Percentiles rank a stretch among this genome's conserved stretches.
These are phyloP conservation scores for Amanita fuliginea DNA, from an alignment of 768 basidiomycete species.

Conservation along the genomic window DNA sequence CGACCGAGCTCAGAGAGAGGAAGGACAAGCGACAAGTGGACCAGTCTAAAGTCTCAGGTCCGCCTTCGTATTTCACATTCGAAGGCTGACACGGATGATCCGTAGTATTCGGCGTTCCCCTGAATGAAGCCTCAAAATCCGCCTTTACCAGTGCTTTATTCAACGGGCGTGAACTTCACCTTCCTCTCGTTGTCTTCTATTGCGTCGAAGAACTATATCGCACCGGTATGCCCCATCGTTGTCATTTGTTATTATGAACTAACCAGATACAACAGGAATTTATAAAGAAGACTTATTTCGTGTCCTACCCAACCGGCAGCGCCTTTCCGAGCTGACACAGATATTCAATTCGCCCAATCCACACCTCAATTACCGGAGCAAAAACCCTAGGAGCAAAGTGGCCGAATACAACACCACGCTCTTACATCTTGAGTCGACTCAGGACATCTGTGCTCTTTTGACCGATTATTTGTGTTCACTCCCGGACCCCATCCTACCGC, in stretches of 20 bases:
- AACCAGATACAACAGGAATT: constrained; percentile 15
- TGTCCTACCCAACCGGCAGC: constrained; percentile 21
- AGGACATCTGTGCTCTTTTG: constrained; percentile 30
- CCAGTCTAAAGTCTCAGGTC: constrained; percentile 9
- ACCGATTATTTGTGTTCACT: constrained; percentile 28
- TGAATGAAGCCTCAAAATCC: constrained; percentile 23
- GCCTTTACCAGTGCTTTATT: constrained; percentile 22
- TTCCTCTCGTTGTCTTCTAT: constrained; percentile 28
- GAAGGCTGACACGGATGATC: neutral
- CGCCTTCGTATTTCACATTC: neutral
- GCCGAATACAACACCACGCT: constrained; percentile 18
- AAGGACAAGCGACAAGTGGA: neutral
- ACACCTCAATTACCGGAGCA: constrained; percentile 9
- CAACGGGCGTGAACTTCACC: constrained; percentile 23
- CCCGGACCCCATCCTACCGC: constrained; percentile 26
- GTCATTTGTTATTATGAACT: constrained; percentile 4
- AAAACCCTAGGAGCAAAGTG: neutral
- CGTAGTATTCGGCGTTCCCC: constrained; percentile 25
- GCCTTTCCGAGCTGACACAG: constrained; percentile 24
- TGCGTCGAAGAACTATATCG: constrained; percentile 33
- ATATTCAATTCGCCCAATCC: constrained; percentile 23
- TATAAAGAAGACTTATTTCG: constrained; percentile 23
- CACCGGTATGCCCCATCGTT: constrained; percentile 15
- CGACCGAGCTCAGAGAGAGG: constrained; percentile 11
- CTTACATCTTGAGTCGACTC: constrained; percentile 23